phyloP scores from a whole-genome alignment of 2,329 filamentous ascomycete species.

The Pyricularia pennisetigena region DNA sequence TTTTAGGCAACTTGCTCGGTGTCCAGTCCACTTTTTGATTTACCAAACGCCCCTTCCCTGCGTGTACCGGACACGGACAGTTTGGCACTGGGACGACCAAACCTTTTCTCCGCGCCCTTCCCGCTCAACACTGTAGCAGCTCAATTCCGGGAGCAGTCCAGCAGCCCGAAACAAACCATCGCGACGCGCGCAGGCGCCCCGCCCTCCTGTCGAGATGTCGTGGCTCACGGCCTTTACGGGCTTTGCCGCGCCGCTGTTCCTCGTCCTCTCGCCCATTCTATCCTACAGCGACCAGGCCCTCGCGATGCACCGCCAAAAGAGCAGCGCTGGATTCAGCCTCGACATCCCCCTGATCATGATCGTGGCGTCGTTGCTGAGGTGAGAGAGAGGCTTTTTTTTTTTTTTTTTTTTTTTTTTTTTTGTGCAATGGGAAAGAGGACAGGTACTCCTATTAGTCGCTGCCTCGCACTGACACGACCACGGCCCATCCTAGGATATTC shows the following conservation, averaged over 20 bases:
- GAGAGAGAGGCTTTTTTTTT: constrained; percentile 11
- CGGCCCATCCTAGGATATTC: constrained; percentile 41
- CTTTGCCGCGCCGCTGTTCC: constrained; percentile 51
- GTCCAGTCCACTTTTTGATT: background rate
- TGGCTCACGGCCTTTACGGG: constrained; percentile 40
- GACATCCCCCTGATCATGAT: constrained; percentile 67
- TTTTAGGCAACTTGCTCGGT: background rate
- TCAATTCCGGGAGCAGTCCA: background rate
- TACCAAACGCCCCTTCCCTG: background rate
- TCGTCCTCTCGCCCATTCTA: constrained; percentile 52
- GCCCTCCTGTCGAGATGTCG: constrained; percentile 18
- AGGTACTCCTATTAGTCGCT: background rate
- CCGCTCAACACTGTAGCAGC: background rate
- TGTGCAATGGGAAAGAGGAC: too few relatives aligned
- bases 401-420: background rate
- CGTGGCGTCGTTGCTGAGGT: constrained; percentile 57
- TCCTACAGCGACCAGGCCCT: constrained; percentile 58
- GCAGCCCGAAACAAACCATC: background rate
- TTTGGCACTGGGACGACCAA: background rate
- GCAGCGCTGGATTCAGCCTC: constrained; percentile 58
- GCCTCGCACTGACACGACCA: background rate
- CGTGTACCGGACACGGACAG: background rate
- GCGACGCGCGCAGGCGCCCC: background rate
- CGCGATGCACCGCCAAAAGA: constrained; percentile 49
- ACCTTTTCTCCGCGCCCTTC: background rate